phyloP scores from a whole-genome alignment of 768 basidiomycete genomes.

The Suillus alpinus region DNA sequence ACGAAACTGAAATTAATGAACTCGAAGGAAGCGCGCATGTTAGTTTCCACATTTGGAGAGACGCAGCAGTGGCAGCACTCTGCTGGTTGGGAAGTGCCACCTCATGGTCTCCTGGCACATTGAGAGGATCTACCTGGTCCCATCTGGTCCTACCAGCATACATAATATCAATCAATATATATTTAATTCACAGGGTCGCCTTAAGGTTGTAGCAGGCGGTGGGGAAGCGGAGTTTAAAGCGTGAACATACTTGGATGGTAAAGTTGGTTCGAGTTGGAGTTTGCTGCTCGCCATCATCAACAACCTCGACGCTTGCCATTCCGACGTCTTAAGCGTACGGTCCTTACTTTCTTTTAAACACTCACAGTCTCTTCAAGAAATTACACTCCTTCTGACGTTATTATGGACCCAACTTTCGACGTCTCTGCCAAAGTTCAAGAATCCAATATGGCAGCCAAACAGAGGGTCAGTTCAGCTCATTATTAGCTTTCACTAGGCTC shows the following conservation, averaged over 20 bases:
- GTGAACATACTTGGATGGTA: conserved; percentile 10
- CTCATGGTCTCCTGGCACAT: neutral
- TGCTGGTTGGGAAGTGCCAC: neutral
- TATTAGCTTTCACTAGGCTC: neutral
- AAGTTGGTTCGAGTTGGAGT: conserved; percentile 11
- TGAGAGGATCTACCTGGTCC: neutral
- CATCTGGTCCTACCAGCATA: too few relatives aligned
- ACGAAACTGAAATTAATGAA: neutral
- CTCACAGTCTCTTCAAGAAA: conserved; percentile 33
- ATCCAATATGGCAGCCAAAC: conserved; percentile 35
- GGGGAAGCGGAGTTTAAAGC: conserved; percentile 25
- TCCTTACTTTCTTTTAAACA: conserved; percentile 36
- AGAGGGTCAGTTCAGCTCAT: conserved; percentile 33
- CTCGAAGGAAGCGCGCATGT: neutral
- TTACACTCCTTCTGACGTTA: conserved; percentile 31
- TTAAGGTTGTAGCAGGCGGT: neutral
- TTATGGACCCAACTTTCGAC: conserved; percentile 39
- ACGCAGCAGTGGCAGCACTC: neutral
- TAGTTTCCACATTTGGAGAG: neutral
- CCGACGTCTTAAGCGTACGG: conserved; percentile 21
- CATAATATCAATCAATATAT: too few relatives aligned
- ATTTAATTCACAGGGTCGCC: neutral
- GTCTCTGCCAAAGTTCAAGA: conserved; percentile 26
- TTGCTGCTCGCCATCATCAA: conserved; percentile 26
- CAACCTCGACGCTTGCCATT: conserved; percentile 16